Percentiles rank a stretch among this genome's conserved stretches.
Conservation (phyloP, 768 basidiomycete species). For the Hygrophoropsis aurantiaca region DNA sequence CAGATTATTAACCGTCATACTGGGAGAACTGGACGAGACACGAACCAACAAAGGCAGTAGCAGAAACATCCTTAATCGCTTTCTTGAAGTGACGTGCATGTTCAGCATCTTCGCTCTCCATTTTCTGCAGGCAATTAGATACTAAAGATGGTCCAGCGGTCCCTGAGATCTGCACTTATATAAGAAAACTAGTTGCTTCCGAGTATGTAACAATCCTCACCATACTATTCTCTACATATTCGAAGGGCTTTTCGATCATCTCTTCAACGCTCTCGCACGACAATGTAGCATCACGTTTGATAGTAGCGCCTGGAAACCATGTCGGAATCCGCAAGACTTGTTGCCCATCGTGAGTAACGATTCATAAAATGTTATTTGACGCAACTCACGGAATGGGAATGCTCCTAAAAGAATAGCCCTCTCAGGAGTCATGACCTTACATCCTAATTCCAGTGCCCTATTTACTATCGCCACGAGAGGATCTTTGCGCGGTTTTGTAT, state of each 20-base stretch:
- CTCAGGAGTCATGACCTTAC: constrained; percentile 9
- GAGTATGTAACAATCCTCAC: constrained; percentile 1
- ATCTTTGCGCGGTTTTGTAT: constrained; percentile 13
- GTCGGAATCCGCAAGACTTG: constrained; percentile 26
- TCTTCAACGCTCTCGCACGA: constrained; percentile 7
- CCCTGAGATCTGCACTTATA: not conserved
- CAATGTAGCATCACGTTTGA: constrained; percentile 11
- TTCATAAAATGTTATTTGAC: no score
- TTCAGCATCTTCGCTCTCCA: constrained; percentile 2
- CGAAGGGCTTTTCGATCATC: constrained; percentile 15
- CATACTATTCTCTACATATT: constrained; percentile 10
- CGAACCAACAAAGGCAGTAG: constrained; percentile 16
- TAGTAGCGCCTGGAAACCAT: constrained; percentile 20
- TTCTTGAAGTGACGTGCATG: constrained; percentile 8
- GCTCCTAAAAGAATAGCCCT: constrained; percentile 11
- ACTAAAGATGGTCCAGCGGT: not conserved
- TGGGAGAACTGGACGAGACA: no score
- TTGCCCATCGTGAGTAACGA: not conserved
- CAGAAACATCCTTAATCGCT: constrained; percentile 14
- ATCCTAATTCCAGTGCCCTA: constrained; percentile 7
- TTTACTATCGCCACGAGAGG: constrained; percentile 14
- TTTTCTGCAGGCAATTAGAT: constrained; percentile 2
- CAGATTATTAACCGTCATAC: no score
- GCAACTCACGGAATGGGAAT: constrained; percentile 17
- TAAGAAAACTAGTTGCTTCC: not conserved